Conservation (phyloP, 345 rosid species). For the Mangifera indica region DNA sequence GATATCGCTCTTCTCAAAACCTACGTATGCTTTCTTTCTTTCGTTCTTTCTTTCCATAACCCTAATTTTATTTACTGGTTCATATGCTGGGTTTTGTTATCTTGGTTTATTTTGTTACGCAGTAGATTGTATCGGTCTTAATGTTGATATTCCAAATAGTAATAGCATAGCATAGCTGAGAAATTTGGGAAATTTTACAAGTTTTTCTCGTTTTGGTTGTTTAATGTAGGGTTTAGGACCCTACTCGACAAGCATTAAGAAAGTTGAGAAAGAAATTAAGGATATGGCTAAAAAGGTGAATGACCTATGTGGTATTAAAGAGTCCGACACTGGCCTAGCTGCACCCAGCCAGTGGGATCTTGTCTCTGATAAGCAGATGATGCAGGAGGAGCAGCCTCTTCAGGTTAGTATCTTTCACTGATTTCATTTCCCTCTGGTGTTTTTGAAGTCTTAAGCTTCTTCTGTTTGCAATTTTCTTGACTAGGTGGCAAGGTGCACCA, state of each 20-base stretch:
- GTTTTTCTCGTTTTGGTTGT: background rate
- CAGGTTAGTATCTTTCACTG: slow-evolving; percentile 35
- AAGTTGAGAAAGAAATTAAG: slow-evolving; percentile 86
- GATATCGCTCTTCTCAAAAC: slow-evolving; percentile 95
- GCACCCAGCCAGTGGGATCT: slow-evolving; percentile 99
- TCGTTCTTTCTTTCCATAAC: background rate
- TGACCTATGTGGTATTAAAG: slow-evolving; percentile 91
- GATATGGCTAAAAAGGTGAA: slow-evolving; percentile 88
- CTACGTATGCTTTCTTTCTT: slow-evolving; percentile 43
- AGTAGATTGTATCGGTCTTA: background rate
- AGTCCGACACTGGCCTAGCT: slow-evolving; percentile 95
- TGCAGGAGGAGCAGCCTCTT: slow-evolving; percentile 99
- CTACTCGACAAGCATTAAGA: slow-evolving; percentile 80
- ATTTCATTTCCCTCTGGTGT: too few species aligned
- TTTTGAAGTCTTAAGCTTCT: too few species aligned
- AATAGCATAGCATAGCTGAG: background rate
- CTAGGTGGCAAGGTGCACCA: slow-evolving; percentile 93
- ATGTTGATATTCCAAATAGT: background rate
- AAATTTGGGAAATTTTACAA: too few species aligned
- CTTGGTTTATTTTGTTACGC: background rate
- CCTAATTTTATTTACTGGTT: background rate
- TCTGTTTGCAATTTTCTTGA: too few species aligned
- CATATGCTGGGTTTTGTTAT: background rate
- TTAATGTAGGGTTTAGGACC: slow-evolving; percentile 84
- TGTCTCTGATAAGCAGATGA: slow-evolving; percentile 97